Evolutionary conservation across 192 early-diverging fungal species (phyloP).

Genomic region (Umbelopsis vinacea): DNA sequence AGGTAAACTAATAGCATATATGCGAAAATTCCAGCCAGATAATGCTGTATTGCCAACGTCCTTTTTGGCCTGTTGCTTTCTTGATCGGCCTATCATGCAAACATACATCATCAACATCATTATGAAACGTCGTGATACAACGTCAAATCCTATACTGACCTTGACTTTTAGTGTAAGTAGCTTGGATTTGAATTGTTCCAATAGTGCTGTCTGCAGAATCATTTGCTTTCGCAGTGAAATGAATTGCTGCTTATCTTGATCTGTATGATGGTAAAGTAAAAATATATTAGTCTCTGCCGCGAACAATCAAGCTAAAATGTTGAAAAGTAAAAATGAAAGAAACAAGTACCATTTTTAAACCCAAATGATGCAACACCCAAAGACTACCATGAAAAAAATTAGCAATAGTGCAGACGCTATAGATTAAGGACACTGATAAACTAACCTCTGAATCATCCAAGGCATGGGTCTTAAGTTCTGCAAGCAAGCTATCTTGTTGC

Average conservation of each 20-base stretch:
- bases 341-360: not conserved
- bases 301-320: not conserved
- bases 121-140: not conserved
- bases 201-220: not conserved
- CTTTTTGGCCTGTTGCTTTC: no score
- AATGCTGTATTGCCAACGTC: not conserved
- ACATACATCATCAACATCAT: not conserved
- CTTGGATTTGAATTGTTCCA: slow-evolving; percentile 15
- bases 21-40: not conserved
- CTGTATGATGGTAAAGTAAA: not conserved
- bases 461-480: not conserved
- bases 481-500: slow-evolving; percentile 18
- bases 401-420: not conserved
- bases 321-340: not conserved
- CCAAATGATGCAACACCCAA: not conserved
- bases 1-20: not conserved
- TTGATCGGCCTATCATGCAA: not conserved
- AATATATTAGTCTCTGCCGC: no score
- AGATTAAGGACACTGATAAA: not conserved
- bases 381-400: not conserved
- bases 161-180: not conserved
- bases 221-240: not conserved
- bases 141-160: not conserved
- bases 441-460: not conserved
- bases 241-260: not conserved